Evolutionary conservation across 805 yeast genomes (phyloP).

Genomic region (Blastobotrys robertii): DNA sequence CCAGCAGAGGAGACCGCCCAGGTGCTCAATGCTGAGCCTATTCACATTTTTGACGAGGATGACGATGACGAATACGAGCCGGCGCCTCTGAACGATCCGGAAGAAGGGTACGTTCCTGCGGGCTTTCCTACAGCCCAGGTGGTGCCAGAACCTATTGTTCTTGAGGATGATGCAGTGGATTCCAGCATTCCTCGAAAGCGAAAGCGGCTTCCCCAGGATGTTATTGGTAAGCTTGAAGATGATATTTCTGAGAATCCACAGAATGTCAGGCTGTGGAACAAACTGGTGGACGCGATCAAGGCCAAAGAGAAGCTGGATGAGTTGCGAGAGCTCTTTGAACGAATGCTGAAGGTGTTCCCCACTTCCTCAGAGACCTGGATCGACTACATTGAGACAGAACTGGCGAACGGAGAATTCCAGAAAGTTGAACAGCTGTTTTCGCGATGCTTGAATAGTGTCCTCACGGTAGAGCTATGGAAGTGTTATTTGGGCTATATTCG

Average conservation of each 20-base stretch:
- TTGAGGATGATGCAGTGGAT: neutral
- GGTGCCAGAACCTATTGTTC: neutral
- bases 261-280: constrained; percentile 48
- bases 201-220: constrained; percentile 34
- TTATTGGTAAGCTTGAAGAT: constrained; percentile 51
- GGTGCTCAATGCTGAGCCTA: no score
- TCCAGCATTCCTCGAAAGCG: constrained; percentile 10
- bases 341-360: constrained; percentile 56
- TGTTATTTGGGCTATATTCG: constrained; percentile 73
- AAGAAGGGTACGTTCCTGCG: neutral
- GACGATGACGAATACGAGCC: no score
- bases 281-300: constrained; percentile 40
- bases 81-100: no score
- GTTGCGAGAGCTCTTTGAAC: constrained; percentile 48
- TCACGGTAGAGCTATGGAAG: constrained; percentile 62
- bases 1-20: no score
- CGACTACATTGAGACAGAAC: constrained; percentile 54
- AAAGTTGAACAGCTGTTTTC: constrained; percentile 58
- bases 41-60: no score
- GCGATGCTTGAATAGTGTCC: constrained; percentile 50
- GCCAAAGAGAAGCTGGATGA: constrained; percentile 50
- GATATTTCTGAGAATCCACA: constrained; percentile 42
- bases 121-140: neutral
- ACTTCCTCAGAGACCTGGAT: constrained; percentile 68
- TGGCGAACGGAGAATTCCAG: constrained; percentile 54